Conservation (phyloP, 2,329 filamentous ascomycete genomes). For the Drechmeria coniospora region DNA sequence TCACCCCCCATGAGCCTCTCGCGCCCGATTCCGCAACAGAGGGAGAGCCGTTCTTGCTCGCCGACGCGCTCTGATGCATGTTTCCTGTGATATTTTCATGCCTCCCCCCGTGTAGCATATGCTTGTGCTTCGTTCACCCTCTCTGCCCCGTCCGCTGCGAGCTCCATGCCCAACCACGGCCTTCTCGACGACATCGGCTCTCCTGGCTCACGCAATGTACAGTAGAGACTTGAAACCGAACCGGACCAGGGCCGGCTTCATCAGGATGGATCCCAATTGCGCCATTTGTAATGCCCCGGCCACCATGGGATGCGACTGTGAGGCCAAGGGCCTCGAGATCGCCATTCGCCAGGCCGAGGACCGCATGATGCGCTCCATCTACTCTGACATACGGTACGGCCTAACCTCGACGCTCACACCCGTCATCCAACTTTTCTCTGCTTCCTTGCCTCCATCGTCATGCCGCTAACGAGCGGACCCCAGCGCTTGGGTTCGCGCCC, state of each 20-base stretch:
- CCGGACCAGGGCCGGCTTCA: conserved; percentile 27
- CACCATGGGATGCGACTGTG: conserved; percentile 44
- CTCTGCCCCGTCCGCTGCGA: too few relatives aligned
- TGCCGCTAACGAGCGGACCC: conserved; percentile 5
- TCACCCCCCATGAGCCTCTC: conserved; percentile 13
- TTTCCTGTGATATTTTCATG: not conserved
- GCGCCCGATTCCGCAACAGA: conserved; percentile 11
- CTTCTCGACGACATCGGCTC: not conserved
- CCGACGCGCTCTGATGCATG: too few relatives aligned
- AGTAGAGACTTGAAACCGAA: conserved; percentile 24
- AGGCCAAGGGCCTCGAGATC: conserved; percentile 47
- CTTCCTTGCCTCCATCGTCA: not conserved
- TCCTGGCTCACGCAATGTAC: conserved; percentile 32
- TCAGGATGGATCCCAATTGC: conserved; percentile 55
- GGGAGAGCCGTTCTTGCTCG: too few relatives aligned
- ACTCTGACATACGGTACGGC: conserved; percentile 52
- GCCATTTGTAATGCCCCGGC: conserved; percentile 50
- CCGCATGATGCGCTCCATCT: conserved; percentile 46
- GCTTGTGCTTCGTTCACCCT: too few relatives aligned
- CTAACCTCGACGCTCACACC: too few relatives aligned
- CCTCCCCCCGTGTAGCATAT: conserved; percentile 1
- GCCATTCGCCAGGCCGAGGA: conserved; percentile 48
- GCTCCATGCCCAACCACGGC: too few relatives aligned
- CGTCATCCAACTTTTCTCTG: not conserved
- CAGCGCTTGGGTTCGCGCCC: conserved; percentile 48